Evolutionary conservation across 495 filamentous ascomycete species (phyloP), one percentile per base, ranked within the genome.

Genomic region (Neurospora sublineolata): DNA sequence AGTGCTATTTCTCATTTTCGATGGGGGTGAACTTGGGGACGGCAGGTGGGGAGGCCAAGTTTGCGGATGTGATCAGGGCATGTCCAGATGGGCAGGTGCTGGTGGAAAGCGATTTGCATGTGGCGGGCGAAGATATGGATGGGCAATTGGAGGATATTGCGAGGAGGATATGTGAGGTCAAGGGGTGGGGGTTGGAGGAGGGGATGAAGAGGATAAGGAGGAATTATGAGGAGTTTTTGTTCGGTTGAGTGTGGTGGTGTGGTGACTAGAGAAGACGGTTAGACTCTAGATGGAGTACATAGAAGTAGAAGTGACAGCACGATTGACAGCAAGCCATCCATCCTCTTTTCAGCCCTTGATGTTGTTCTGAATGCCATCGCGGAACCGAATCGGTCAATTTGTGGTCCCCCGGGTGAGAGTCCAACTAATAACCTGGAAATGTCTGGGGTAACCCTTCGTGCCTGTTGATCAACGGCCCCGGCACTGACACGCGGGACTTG

Each of bases 1-100:
- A 89, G 41, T 84, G 97, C 10, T 99, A 88, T 77, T 94, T 95
- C 76, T 97, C 94, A 0, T 97, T 98, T 76, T 97, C 93, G 0
- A 86, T 84, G 3, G 87, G 87, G 3, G 91, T 98, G 73, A 98
- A 98, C 77, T 88, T 97, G 74, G 85, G 85, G 1, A 80, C 81
- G 0, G 80, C 81, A 30, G 82, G 83, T 1, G 79, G 78, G n/a
- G 77, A 82, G 72, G 71, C 58, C 27, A 86, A 83, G 67, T 87
- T 86, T 4, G 77, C 82, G 10, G 84, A 86, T 16, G 89, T 93
- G n/a, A 87, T 98, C 67, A 87, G 87, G 72, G 85, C 84, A 3
- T 81, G 95, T 6, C 94, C 95, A 0, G 88, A 93, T 75, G 89
- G 96, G 74, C 84, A 88, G 44, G 82, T 99, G 12, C 85, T 99